A percentile compares a stretch with the other conserved stretches of the same genome.
These are phyloP conservation scores for Vanrija pseudolonga DNA, from an alignment of 1,284 basidiomycete species.

Conservation along the genomic window DNA sequence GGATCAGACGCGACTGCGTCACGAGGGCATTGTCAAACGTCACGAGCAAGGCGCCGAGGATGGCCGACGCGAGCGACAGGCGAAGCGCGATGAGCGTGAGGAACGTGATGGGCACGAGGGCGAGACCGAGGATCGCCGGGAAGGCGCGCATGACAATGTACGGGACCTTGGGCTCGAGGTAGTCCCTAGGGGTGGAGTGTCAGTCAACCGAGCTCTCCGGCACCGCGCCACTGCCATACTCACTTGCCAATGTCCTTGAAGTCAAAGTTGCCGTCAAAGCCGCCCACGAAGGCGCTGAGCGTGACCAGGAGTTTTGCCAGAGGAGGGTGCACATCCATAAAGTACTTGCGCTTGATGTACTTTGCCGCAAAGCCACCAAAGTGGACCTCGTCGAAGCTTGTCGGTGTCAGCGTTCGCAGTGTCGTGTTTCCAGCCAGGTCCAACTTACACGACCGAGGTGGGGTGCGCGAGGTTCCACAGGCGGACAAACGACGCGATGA, in stretches of 20 bases:
- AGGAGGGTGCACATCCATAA: constrained; percentile 97
- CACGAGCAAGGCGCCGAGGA: constrained; percentile 84
- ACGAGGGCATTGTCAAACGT: constrained; percentile 95
- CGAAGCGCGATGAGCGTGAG: constrained; percentile 89
- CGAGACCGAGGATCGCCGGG: constrained; percentile 83
- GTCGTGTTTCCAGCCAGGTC: no score
- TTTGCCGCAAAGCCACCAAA: constrained; percentile 92
- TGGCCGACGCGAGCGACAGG: constrained; percentile 81
- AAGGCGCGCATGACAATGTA: constrained; percentile 95
- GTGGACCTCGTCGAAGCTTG: constrained; percentile 92
- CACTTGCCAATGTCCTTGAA: constrained; percentile 96
- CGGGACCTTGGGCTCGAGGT: constrained; percentile 70
- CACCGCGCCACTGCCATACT: constrained; percentile 37
- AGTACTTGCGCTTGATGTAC: constrained; percentile 86
- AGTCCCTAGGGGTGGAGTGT: constrained; percentile 65
- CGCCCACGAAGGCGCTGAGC: constrained; percentile 76
- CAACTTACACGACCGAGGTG: constrained; percentile 78
- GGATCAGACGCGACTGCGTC: constrained; percentile 93
- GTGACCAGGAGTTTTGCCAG: constrained; percentile 94
- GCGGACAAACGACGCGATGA: constrained; percentile 66
- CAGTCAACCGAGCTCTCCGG: neutral
- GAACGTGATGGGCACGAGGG: constrained; percentile 85
- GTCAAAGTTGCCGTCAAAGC: constrained; percentile 92
- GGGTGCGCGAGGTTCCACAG: constrained; percentile 76
- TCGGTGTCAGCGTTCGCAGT: neutral